Conservation (phyloP, 306 rosid species). For the Hippophae gyantsensis region DNA sequence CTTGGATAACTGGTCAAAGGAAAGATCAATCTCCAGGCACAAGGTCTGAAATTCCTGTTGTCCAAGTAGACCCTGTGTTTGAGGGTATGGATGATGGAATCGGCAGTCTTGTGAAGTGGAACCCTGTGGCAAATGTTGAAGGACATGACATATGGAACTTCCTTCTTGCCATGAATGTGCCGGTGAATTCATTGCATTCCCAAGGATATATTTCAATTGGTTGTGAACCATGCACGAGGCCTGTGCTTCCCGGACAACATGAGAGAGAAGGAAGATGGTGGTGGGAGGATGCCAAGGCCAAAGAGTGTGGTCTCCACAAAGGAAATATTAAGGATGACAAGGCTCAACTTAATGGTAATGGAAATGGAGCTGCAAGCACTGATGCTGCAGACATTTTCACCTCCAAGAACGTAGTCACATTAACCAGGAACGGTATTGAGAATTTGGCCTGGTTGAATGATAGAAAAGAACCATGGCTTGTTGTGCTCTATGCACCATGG, state of each 20-base stretch:
- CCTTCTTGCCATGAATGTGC: conserved; percentile 70
- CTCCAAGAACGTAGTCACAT: conserved; percentile 41
- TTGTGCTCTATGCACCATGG: conserved; percentile 93
- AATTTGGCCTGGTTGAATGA: conserved; percentile 50
- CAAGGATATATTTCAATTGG: conserved; percentile 78
- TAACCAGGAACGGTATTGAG: conserved; percentile 68
- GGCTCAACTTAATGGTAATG: conserved; percentile 36
- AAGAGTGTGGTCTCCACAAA: conserved; percentile 98
- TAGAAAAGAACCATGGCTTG: conserved; percentile 67
- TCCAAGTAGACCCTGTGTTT: conserved; percentile 78
- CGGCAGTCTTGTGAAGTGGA: conserved; percentile 94
- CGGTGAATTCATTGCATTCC: conserved; percentile 79
- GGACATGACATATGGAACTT: conserved; percentile 70
- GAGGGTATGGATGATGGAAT: conserved; percentile 80
- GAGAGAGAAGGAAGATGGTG: conserved; percentile 99
- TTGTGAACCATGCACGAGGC: conserved; percentile 94
- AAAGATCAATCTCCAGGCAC: conserved; percentile 94
- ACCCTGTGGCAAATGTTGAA: conserved; percentile 73
- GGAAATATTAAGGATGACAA: conserved; percentile 62
- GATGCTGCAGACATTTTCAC: conserved; percentile 50
- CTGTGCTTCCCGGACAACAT: conserved; percentile 93
- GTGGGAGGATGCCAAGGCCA: conserved; percentile 97
- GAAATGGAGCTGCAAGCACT: conserved; percentile 30
- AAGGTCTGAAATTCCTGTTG: conserved; percentile 72
- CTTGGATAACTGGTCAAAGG: conserved; percentile 94